Percentiles rank a stretch among this genome's conserved stretches.
Evolutionary conservation across 2,329 filamentous ascomycete genomes (phyloP).

Genomic region (Trichoderma sp.): DNA sequence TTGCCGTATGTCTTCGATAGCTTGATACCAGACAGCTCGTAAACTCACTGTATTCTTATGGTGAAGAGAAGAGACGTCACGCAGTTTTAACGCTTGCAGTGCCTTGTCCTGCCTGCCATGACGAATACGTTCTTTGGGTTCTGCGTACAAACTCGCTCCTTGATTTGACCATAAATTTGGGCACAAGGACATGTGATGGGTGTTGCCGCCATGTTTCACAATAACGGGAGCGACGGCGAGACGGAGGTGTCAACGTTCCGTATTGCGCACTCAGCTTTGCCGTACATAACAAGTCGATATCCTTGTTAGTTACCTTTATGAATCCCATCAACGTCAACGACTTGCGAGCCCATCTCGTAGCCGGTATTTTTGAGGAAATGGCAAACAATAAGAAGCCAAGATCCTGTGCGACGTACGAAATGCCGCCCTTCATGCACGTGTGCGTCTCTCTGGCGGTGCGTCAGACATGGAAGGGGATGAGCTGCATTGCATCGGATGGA

Average conservation of each 20-base stretch:
- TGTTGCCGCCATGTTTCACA: not conserved
- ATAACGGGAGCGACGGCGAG: not conserved
- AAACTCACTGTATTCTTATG: not conserved
- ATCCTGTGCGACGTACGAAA: conserved; percentile 3
- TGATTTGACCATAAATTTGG: not conserved
- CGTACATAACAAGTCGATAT: no score
- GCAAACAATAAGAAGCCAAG: not conserved
- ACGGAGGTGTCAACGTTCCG: not conserved
- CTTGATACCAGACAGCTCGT: not conserved
- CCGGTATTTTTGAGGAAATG: no score
- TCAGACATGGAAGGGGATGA: not conserved
- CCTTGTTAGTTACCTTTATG: no score
- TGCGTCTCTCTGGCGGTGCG: not conserved
- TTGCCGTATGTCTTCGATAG: not conserved
- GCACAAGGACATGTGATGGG: conserved; percentile 1
- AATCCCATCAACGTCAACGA: not conserved
- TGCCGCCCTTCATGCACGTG: conserved; percentile 1
- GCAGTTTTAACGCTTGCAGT: not conserved
- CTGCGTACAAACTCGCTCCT: not conserved
- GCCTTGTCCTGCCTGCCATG: not conserved
- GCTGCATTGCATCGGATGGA: conserved; percentile 4
- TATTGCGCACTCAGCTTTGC: not conserved
- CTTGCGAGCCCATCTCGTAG: not conserved
- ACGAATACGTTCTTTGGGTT: no score
- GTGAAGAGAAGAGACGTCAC: not conserved